phyloP scores from a whole-genome alignment of 371 early-diverging fungal genomes.

The Actinomortierella wolfii region DNA sequence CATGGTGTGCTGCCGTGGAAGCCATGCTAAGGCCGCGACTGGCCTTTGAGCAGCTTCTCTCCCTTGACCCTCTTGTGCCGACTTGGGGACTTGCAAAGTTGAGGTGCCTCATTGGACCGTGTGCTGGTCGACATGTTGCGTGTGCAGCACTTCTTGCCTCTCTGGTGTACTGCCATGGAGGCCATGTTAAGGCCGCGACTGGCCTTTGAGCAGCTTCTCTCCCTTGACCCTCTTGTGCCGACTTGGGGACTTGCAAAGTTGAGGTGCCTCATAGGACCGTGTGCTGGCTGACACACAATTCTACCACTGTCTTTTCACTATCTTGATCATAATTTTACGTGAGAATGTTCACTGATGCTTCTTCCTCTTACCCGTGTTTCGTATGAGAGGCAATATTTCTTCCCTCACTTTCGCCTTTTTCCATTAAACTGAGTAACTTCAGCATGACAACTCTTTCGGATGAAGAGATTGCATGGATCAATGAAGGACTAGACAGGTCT shows the following conservation, averaged over 20 bases:
- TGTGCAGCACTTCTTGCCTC: conserved; percentile 8
- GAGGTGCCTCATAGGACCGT: conserved; percentile 1
- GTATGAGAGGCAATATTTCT: conserved; percentile 1
- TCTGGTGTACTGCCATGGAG: conserved; percentile 10
- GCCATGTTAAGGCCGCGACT: conserved; percentile 17
- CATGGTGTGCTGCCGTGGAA: conserved; percentile 11
- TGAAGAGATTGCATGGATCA: conserved; percentile 5
- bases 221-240: conserved; percentile 13
- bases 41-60: conserved; percentile 16
- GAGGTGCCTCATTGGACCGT: conserved; percentile 17
- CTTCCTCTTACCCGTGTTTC: background rate
- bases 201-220: conserved; percentile 15
- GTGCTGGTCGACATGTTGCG: background rate
- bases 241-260: conserved; percentile 18
- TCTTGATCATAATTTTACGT: conserved; percentile 3
- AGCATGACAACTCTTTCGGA: conserved; percentile 6
- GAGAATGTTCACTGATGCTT: no score
- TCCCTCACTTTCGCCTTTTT: background rate
- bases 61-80: conserved; percentile 13
- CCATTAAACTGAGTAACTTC: background rate
- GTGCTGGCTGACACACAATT: conserved; percentile 19
- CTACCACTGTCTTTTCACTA: conserved; percentile 5
- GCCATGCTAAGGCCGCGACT: conserved; percentile 18
- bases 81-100: conserved; percentile 18
- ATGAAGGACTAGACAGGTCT: conserved; percentile 7